A percentile compares a stretch with the other conserved stretches of the same genome.
Conservation (phyloP, 345 rosid species). For the Anacardium occidentale region DNA sequence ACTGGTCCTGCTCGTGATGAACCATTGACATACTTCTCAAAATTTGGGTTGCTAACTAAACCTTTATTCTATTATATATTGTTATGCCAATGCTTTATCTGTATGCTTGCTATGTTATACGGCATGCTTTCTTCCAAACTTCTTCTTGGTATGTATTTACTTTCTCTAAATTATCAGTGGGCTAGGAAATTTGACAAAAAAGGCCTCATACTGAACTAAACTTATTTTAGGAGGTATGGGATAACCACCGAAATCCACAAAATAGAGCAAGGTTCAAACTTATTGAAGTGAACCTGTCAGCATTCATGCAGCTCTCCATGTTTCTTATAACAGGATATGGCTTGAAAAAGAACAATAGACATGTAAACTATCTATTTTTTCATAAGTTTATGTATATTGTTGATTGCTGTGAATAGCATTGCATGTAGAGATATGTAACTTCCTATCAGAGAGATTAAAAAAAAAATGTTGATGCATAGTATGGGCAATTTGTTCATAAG, state of each 20-base stretch:
- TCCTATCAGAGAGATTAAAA: background rate
- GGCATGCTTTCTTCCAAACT: constrained; percentile 5
- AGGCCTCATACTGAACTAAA: background rate
- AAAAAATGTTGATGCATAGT: background rate
- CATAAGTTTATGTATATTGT: background rate
- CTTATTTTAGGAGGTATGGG: background rate
- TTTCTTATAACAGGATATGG: background rate
- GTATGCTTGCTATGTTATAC: background rate
- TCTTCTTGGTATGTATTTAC: constrained; percentile 1
- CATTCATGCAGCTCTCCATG: background rate
- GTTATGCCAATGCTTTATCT: constrained; percentile 4
- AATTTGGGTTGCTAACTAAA: constrained; percentile 65
- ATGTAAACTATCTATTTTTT: background rate
- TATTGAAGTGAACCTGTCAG: background rate
- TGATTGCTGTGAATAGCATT: background rate
- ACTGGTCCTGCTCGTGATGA: constrained; percentile 83
- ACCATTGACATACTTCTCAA: constrained; percentile 75
- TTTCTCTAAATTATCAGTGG: constrained; percentile 8
- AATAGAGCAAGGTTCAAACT: background rate
- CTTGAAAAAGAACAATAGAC: background rate
- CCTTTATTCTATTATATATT: constrained; percentile 16
- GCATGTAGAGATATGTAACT: background rate
- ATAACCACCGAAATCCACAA: background rate
- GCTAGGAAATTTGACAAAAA: background rate
- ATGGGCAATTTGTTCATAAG: constrained; percentile 9